Conservation (phyloP, 2,329 filamentous ascomycete species). For the Calonectria pseudoreteaudii region DNA sequence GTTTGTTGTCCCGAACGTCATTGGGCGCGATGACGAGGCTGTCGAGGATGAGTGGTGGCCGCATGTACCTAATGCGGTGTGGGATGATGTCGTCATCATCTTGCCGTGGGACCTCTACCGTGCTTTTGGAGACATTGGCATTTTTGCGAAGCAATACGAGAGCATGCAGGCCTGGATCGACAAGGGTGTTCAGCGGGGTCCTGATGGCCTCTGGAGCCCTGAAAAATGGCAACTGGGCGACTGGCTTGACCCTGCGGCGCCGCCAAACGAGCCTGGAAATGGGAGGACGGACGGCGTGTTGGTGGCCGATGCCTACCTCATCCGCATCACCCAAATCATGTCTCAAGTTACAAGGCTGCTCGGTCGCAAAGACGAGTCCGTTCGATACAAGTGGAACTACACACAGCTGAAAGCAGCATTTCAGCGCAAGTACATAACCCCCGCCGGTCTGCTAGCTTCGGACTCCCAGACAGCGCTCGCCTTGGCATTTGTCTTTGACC, state of each 20-base stretch:
- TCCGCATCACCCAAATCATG: constrained; percentile 50
- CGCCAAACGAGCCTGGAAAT: background rate
- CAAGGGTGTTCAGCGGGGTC: background rate
- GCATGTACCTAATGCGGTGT: background rate
- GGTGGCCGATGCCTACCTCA: constrained; percentile 15
- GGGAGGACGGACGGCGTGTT: background rate
- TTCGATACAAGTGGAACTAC: background rate
- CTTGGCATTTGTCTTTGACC: constrained; percentile 51
- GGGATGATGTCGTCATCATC: background rate
- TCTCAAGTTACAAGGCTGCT: constrained; percentile 43
- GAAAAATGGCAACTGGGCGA: background rate
- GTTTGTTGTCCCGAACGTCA: background rate
- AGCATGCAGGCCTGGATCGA: background rate
- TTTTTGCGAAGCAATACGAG: background rate
- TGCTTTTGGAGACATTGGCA: background rate
- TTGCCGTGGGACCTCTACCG: background rate
- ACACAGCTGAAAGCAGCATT: constrained; percentile 41
- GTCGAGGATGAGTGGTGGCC: background rate
- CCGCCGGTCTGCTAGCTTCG: background rate
- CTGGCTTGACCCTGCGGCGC: background rate
- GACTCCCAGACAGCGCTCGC: constrained; percentile 55
- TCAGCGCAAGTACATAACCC: constrained; percentile 40
- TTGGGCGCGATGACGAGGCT: background rate
- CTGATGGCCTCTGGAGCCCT: background rate
- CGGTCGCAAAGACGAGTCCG: background rate